Conservation (phyloP, 139 green algal genomes). For the Chloropicon primus region DNA sequence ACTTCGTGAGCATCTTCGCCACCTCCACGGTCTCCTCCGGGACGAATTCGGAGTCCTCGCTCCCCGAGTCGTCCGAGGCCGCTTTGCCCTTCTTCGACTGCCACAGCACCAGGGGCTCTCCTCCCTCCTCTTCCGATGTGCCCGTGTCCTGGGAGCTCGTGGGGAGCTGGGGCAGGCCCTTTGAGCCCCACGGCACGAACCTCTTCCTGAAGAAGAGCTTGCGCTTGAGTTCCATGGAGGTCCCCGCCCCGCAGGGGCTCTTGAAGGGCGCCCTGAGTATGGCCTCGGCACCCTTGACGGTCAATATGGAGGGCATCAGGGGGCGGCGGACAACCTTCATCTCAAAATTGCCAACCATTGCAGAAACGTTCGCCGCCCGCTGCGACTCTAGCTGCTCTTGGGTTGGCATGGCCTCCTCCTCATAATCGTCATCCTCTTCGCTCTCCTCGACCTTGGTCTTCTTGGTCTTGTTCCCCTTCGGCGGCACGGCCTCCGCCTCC, state of each 20-base stretch:
- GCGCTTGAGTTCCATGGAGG: slow-evolving; percentile 46
- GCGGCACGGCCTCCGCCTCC: background rate
- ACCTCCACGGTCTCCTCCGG: slow-evolving; percentile 35
- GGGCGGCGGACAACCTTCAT: slow-evolving; percentile 34
- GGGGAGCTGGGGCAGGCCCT: slow-evolving; percentile 28
- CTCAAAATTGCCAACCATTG: background rate
- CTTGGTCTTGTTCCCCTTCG: background rate
- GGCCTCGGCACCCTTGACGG: slow-evolving; percentile 30
- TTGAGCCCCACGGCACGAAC: slow-evolving; percentile 66
- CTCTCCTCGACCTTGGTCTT: background rate
- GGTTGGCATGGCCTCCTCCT: background rate
- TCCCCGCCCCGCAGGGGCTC: slow-evolving; percentile 27
- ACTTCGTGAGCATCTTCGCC: slow-evolving; percentile 73
- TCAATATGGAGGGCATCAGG: slow-evolving; percentile 46
- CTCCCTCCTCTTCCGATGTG: slow-evolving; percentile 6
- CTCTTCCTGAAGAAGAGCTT: slow-evolving; percentile 38
- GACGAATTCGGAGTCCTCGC: background rate
- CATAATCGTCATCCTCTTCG: background rate
- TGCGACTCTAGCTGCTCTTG: background rate
- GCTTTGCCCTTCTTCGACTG: slow-evolving; percentile 14
- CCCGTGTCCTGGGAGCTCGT: slow-evolving; percentile 22
- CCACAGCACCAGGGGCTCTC: slow-evolving; percentile 75
- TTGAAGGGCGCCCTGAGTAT: slow-evolving; percentile 48
- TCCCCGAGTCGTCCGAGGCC: slow-evolving; percentile 7
- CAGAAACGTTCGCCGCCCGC: background rate